Percentiles rank a stretch among this genome's conserved stretches.
Evolutionary conservation across 352 stramenopile species (phyloP).

Genomic region (Thraustochytrium sp.): DNA sequence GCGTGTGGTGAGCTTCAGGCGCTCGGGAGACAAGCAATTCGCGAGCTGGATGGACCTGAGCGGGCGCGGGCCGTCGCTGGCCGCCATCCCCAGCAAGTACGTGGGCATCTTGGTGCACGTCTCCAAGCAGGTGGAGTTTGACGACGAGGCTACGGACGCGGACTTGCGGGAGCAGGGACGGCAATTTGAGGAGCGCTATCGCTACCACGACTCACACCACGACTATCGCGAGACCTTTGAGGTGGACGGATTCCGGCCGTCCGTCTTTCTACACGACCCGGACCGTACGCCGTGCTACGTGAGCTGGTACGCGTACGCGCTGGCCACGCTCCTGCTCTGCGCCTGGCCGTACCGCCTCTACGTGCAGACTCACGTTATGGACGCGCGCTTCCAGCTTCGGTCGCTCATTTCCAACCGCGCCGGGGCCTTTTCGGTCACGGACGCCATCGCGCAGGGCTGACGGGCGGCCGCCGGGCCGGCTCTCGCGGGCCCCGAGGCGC

Average conservation of each 20-base stretch:
- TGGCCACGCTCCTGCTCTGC: neutral
- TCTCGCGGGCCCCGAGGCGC: too few species aligned
- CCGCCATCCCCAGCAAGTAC: neutral
- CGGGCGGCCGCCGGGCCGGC: too few species aligned
- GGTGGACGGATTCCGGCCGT: neutral
- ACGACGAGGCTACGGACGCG: neutral
- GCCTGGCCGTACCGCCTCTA: neutral
- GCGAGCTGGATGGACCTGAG: slow-evolving; percentile 11
- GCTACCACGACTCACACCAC: neutral
- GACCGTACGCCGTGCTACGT: neutral
- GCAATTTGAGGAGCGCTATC: neutral
- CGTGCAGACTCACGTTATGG: neutral
- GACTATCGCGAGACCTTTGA: neutral
- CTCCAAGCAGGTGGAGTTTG: neutral
- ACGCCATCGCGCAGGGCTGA: neutral
- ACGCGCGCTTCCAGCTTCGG: neutral
- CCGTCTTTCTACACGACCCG: neutral
- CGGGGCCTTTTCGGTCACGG: neutral
- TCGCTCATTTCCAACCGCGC: neutral
- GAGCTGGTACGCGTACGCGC: neutral
- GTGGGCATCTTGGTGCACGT: neutral
- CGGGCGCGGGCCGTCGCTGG: neutral
- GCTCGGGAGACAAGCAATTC: neutral
- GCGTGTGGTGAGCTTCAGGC: neutral
- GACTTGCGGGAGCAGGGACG: neutral